Evolutionary conservation across 768 basidiomycete genomes (phyloP).

Genomic region (Tricholomella constricta): DNA sequence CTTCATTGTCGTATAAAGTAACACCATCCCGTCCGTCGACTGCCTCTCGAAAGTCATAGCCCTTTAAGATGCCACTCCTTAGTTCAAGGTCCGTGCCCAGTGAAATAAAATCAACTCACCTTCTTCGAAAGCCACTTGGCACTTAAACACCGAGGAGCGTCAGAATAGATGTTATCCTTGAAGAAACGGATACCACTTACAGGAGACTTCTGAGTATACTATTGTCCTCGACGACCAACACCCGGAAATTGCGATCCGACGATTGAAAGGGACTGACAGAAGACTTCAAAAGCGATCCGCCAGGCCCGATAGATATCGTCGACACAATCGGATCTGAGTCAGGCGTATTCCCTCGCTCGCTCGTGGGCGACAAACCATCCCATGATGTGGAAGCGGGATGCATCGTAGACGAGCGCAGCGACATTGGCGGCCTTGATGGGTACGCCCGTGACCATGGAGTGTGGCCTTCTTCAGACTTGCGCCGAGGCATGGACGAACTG

Average conservation of each 20-base stretch:
- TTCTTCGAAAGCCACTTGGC: slow-evolving; percentile 72
- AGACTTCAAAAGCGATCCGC: slow-evolving; percentile 70
- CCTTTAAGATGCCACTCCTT: slow-evolving; percentile 33
- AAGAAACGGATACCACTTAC: slow-evolving; percentile 49
- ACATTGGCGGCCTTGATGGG: slow-evolving; percentile 50
- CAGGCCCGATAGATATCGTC: slow-evolving; percentile 55
- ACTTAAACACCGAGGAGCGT: slow-evolving; percentile 20
- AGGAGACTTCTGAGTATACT: slow-evolving; percentile 79
- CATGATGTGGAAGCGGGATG: slow-evolving; percentile 40
- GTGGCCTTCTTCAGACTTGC: slow-evolving; percentile 53
- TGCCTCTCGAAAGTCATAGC: slow-evolving; percentile 76
- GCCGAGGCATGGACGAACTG: slow-evolving; percentile 28
- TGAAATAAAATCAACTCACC: slow-evolving; percentile 23
- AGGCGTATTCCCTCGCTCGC: slow-evolving; percentile 26
- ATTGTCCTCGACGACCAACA: slow-evolving; percentile 92
- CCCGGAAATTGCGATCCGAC: slow-evolving; percentile 50
- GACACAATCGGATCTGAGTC: slow-evolving; percentile 34
- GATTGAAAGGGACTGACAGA: slow-evolving; percentile 56
- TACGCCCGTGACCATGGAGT: slow-evolving; percentile 12
- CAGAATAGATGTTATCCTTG: slow-evolving; percentile 10
- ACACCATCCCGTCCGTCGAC: slow-evolving; percentile 88
- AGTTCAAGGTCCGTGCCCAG: background rate
- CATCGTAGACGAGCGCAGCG: slow-evolving; percentile 52
- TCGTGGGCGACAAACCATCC: slow-evolving; percentile 25
- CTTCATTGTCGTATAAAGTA: slow-evolving; percentile 64